Evolutionary conservation across 2,329 filamentous ascomycete genomes (phyloP).

Genomic region (Periconia sp.): DNA sequence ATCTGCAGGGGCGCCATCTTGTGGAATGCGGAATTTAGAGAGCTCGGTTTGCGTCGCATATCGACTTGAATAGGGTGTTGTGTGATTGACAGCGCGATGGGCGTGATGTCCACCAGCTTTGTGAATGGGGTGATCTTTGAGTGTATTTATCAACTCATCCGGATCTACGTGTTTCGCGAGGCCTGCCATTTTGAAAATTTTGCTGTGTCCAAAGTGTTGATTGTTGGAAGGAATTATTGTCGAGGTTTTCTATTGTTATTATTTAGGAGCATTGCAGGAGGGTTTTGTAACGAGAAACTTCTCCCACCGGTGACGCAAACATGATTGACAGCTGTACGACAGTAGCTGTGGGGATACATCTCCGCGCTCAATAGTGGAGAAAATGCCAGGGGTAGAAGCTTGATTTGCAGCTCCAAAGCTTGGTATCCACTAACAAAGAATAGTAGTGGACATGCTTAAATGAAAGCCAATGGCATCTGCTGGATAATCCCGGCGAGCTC

Average conservation of each 20-base stretch:
- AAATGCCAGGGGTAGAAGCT: slow-evolving; percentile 19
- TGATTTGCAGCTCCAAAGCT: slow-evolving; percentile 35
- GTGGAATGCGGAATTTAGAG: slow-evolving; percentile 62
- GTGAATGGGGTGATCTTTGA: slow-evolving; percentile 51
- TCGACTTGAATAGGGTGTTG: slow-evolving; percentile 59
- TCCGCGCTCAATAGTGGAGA: neutral
- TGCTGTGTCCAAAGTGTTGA: neutral
- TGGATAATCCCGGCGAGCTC: neutral
- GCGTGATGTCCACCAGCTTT: slow-evolving; percentile 42
- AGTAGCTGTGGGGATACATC: neutral
- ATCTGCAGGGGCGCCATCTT: slow-evolving; percentile 61
- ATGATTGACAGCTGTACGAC: neutral
- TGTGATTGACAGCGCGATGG: slow-evolving; percentile 49
- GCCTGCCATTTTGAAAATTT: slow-evolving; percentile 44
- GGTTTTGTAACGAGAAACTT: neutral
- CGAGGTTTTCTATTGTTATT: neutral
- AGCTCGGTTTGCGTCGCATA: slow-evolving; percentile 59
- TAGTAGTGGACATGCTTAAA: neutral
- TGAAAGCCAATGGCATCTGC: neutral
- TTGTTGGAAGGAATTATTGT: neutral
- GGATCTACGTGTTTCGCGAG: slow-evolving; percentile 57
- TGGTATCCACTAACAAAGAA: slow-evolving; percentile 16
- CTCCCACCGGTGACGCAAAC: slow-evolving; percentile 6
- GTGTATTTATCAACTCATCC: slow-evolving; percentile 54
- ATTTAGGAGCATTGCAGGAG: neutral